Evolutionary conservation across 2,329 filamentous ascomycete species (phyloP).

Genomic region (Aureobasidium sp.): DNA sequence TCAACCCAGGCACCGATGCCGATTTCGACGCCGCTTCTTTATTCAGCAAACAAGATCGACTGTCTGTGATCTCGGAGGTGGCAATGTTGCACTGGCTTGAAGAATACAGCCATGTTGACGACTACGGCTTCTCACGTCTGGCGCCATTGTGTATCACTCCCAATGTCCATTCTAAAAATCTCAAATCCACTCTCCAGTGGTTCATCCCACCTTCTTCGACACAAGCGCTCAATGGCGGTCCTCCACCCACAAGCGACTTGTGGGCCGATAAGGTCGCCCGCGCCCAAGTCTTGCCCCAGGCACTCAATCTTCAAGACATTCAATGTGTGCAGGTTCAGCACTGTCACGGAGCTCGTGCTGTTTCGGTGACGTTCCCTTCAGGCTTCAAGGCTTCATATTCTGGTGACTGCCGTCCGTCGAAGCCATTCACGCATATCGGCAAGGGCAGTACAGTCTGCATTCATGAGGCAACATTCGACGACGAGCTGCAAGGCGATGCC

Average conservation of each 20-base stretch:
- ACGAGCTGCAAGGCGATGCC: constrained; percentile 71
- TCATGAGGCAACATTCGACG: constrained; percentile 94
- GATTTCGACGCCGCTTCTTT: constrained; percentile 25
- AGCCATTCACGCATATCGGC: constrained; percentile 61
- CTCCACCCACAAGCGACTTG: constrained; percentile 16
- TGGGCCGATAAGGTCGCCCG: constrained; percentile 24
- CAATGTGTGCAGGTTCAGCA: constrained; percentile 64
- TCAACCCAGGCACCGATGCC: constrained; percentile 15
- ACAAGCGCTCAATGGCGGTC: not conserved
- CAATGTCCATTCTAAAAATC: constrained; percentile 17
- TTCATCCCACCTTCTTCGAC: constrained; percentile 21
- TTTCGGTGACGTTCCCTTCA: constrained; percentile 66
- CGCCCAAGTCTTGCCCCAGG: constrained; percentile 22
- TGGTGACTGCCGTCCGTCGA: constrained; percentile 80
- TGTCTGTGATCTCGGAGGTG: constrained; percentile 60
- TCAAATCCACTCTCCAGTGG: constrained; percentile 24
- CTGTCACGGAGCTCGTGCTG: constrained; percentile 69
- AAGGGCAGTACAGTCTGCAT: constrained; percentile 71
- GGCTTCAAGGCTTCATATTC: constrained; percentile 87
- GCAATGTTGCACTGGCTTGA: constrained; percentile 68
- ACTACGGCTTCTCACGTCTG: constrained; percentile 60
- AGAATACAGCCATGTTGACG: constrained; percentile 72
- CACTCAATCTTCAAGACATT: constrained; percentile 58
- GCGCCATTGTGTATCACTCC: constrained; percentile 39
- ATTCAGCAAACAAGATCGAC: constrained; percentile 21